A percentile compares a stretch with the other conserved stretches of the same genome.
Evolutionary conservation across 345 rosid genomes (phyloP).

Genomic region (Gossypium mustelinum): DNA sequence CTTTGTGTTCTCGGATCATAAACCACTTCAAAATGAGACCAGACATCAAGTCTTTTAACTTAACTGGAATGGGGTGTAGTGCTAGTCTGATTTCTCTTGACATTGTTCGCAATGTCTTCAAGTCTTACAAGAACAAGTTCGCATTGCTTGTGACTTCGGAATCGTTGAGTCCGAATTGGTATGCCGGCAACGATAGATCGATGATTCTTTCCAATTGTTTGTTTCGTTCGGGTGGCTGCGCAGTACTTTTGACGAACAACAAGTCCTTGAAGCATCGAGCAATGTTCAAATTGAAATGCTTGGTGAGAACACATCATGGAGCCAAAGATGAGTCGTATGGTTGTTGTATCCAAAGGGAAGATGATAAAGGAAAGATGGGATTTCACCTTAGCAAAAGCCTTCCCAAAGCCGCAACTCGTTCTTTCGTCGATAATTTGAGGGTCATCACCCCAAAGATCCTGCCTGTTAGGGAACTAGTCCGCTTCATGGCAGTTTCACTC

Average conservation of each 20-base stretch:
- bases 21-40: conserved; percentile 71
- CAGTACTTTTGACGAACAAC: conserved; percentile 67
- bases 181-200: conserved; percentile 67
- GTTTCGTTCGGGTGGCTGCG: conserved; percentile 81
- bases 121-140: conserved; percentile 37
- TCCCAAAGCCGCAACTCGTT: conserved; percentile 71
- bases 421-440: conserved; percentile 67
- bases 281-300: conserved; percentile 63
- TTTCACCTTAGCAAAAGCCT: conserved; percentile 65
- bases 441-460: conserved; percentile 66
- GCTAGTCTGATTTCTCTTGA: conserved; percentile 76
- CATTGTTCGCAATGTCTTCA: conserved; percentile 59
- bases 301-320: conserved; percentile 87
- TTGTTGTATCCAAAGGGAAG: conserved; percentile 73
- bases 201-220: conserved; percentile 83
- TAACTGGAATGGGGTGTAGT: conserved; percentile 91
- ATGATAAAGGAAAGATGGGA: conserved; percentile 57
- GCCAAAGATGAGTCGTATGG: conserved; percentile 61
- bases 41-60: conserved; percentile 60
- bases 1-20: conserved; percentile 55
- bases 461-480: conserved; percentile 60
- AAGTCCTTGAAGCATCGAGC: conserved; percentile 39
- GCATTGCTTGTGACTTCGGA: conserved; percentile 74
- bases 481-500: conserved; percentile 33
- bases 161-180: conserved; percentile 76